A percentile compares a stretch with the other conserved stretches of the same genome.
phyloP scores from a whole-genome alignment of 2,329 filamentous ascomycete species.

The Cordyceps javanica region DNA sequence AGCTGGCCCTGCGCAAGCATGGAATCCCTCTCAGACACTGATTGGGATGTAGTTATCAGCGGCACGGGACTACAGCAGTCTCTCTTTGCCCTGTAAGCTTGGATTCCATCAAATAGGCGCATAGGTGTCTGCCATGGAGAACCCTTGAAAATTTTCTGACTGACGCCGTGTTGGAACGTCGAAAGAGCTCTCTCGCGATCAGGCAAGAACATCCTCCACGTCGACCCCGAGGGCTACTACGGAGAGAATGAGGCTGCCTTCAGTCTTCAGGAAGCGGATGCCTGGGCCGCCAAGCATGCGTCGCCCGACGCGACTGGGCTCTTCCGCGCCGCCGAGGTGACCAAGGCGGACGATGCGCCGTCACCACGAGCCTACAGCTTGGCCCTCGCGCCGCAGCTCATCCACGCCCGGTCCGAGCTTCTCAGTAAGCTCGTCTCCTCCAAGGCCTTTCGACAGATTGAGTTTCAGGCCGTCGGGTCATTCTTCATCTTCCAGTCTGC shows the following conservation, averaged over 20 bases:
- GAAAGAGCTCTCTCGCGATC: slow-evolving; percentile 85
- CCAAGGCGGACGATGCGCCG: slow-evolving; percentile 41
- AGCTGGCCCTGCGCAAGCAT: slow-evolving; percentile 37
- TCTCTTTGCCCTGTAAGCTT: slow-evolving; percentile 67
- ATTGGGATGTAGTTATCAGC: slow-evolving; percentile 74
- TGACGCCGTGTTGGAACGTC: slow-evolving; percentile 24
- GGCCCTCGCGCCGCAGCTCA: slow-evolving; percentile 76
- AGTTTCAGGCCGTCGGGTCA: slow-evolving; percentile 87
- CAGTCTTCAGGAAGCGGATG: slow-evolving; percentile 72
- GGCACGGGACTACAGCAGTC: slow-evolving; percentile 75
- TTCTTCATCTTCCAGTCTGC: slow-evolving; percentile 69
- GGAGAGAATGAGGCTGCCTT: slow-evolving; percentile 81
- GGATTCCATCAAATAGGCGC: slow-evolving; percentile 23
- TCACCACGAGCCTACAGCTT: slow-evolving; percentile 73
- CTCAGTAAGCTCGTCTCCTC: slow-evolving; percentile 81
- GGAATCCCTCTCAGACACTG: slow-evolving; percentile 68
- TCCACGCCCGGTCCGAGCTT: slow-evolving; percentile 76
- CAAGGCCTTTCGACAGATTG: slow-evolving; percentile 78
- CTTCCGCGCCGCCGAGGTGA: slow-evolving; percentile 27
- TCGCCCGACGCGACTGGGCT: slow-evolving; percentile 19
- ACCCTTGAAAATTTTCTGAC: slow-evolving; percentile 22
- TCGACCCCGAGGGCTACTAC: slow-evolving; percentile 85
- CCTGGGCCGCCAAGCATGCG: slow-evolving; percentile 54
- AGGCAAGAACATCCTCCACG: slow-evolving; percentile 82
- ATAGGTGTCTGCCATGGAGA: slow-evolving; percentile 12